Percentiles rank a stretch among this genome's conserved stretches.
These are phyloP conservation scores for Colletotrichum endophyticum DNA, from an alignment of 2,329 filamentous ascomycete genomes.

Conservation along the genomic window DNA sequence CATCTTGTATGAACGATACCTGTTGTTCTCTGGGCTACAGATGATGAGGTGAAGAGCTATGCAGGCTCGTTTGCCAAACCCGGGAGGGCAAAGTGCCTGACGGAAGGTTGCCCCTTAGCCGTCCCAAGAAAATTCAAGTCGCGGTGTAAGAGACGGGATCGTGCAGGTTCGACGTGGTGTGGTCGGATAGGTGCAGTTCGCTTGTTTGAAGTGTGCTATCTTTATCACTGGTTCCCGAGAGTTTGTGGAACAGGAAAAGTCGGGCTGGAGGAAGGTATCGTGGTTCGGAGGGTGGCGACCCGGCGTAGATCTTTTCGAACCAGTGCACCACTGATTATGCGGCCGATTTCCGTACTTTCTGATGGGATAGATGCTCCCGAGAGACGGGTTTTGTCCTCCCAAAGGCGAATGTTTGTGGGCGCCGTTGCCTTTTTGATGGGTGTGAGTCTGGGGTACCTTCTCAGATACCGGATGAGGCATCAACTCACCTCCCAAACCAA, in stretches of 20 bases:
- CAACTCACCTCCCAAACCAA: not conserved
- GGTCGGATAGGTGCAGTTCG: constrained; percentile 9
- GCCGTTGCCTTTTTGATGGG: not conserved
- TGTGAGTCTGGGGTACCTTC: not conserved
- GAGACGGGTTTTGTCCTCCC: not conserved
- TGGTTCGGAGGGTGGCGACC: not conserved
- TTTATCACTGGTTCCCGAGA: not conserved
- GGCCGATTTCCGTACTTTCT: not conserved
- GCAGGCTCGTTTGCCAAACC: not conserved
- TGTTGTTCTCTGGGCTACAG: not conserved
- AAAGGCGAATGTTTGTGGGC: not conserved
- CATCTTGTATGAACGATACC: constrained; percentile 37
- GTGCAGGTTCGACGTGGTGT: not conserved
- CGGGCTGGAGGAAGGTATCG: not conserved
- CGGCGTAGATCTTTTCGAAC: not conserved
- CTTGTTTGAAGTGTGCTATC: not conserved
- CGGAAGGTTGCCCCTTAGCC: not conserved
- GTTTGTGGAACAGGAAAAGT: not conserved
- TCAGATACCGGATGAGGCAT: not conserved
- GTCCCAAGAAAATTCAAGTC: not conserved
- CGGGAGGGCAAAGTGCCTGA: not conserved
- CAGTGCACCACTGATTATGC: not conserved
- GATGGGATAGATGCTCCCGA: not conserved
- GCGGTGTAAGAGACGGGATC: constrained; percentile 3
- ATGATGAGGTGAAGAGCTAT: not conserved